These are phyloP conservation scores for Hamamelis virginiana DNA, from an alignment of 164 flowering plant genomes.

Conservation along the genomic window DNA sequence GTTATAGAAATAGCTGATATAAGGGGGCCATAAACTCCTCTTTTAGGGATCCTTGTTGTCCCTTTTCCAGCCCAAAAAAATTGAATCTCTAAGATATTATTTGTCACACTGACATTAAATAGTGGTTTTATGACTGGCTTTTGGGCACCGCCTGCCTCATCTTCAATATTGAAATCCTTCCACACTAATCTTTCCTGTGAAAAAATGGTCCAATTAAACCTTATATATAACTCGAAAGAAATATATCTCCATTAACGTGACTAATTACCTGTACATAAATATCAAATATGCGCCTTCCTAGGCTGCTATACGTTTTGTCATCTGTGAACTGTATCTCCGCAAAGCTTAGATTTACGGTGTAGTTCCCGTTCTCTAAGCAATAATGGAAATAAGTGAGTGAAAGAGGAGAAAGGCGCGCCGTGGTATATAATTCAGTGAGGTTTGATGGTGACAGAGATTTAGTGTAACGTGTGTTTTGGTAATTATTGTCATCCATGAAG, in stretches of 20 bases:
- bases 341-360: conserved; percentile 62
- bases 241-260: not conserved
- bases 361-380: conserved; percentile 58
- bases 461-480: conserved; percentile 31
- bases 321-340: conserved; percentile 66
- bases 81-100: conserved; percentile 42
- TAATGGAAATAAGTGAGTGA: conserved; percentile 57
- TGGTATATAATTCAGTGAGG: conserved; percentile 45
- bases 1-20: conserved; percentile 57
- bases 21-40: conserved; percentile 64
- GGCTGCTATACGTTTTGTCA: conserved; percentile 49
- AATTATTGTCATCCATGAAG: conserved; percentile 59
- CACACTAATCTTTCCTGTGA: conserved; percentile 38
- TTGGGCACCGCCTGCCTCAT: conserved; percentile 37
- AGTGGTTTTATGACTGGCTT: conserved; percentile 27
- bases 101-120: conserved; percentile 33
- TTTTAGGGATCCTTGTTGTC: conserved; percentile 53
- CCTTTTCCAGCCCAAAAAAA: conserved; percentile 61
- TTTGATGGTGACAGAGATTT: conserved; percentile 21
- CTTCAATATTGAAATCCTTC: conserved; percentile 54
- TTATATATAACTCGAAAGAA: not conserved
- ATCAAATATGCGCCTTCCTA: conserved; percentile 74
- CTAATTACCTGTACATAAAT: conserved; percentile 60
- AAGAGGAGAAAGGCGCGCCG: conserved; percentile 66
- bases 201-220: conserved; percentile 2